These are phyloP conservation scores for Agarophyton chilense DNA, from an alignment of 23 red algal genomes.

Conservation along the genomic window DNA sequence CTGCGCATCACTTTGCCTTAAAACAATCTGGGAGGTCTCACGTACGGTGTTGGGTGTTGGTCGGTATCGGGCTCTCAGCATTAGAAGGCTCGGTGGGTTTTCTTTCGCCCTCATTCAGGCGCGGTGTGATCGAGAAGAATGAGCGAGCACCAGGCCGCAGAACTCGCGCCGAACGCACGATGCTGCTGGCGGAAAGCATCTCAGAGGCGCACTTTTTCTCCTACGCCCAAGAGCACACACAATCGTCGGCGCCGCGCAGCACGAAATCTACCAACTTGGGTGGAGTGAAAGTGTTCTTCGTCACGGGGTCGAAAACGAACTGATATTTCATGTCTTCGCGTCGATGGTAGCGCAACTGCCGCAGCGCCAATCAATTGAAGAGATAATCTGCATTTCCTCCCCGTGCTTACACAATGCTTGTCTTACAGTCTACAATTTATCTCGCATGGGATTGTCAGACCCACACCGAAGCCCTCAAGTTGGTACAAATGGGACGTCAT, in stretches of 20 bases:
- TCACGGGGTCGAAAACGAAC: no score
- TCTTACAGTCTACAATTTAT: neutral
- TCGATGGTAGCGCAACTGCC: no score
- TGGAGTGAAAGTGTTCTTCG: no score
- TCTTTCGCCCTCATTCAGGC: constrained; percentile 45
- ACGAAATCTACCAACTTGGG: no score
- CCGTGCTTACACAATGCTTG: neutral
- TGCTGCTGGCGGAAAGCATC: neutral
- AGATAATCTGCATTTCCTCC: no score
- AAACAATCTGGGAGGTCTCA: neutral
- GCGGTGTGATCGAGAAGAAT: constrained; percentile 37
- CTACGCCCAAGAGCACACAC: neutral
- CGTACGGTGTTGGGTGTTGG: constrained; percentile 39
- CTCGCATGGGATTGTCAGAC: no score
- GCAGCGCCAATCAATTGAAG: no score
- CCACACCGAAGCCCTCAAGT: no score
- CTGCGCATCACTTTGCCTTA: neutral
- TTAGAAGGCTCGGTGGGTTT: constrained; percentile 15
- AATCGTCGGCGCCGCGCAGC: no score
- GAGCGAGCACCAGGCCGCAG: constrained; percentile 12
- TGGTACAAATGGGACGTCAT: no score
- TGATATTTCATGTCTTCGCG: no score
- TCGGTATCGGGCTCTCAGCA: neutral
- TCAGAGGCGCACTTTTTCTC: neutral
- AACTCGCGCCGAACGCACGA: constrained; percentile 1